Evolutionary conservation across 345 rosid genomes (phyloP), one percentile per base, ranked within the genome.

Genomic region (Lagerstroemia speciosa): DNA sequence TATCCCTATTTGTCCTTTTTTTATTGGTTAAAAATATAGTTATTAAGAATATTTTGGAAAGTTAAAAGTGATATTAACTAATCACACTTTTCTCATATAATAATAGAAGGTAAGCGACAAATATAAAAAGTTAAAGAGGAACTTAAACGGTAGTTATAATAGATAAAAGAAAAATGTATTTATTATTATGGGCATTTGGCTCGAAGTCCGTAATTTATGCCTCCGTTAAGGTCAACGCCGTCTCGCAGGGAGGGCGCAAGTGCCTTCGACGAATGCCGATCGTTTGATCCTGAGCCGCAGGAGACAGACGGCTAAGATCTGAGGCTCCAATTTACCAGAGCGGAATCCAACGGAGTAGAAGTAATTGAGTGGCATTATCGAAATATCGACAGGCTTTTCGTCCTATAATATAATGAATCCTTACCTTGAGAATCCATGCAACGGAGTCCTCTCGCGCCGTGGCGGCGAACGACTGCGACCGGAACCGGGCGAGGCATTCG

Each of bases 351-450:
- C 60, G 20, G 55, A 27, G 63, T 58, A 33, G 10, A 58, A 11
- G 34, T 32, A 26, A 14, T 5, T 36, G 46, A 62, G 73, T 71
- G 78, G 79, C 72, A 73, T n/a, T 69, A 67, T 75, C 52, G 75
- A 50, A 75, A 73, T 43, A 73, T 53, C 43, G n/a, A 10, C 8
- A 31, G 70, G 62, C 26, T 31, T 37, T 57, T 58, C 66, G 69
- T 31, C 29, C 20, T 24, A 0, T 26, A 0, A 5, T 38, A 4
- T 10, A 10, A 38, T 24, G 68, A 53, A 24, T 15, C 34, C 69
- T 37, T 72, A 82, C 99, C 95, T 89, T 88, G 84, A 91, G 91
- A 79, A 94, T 94, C 99, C 99, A 94, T 80, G 93, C 81, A 83
- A 94, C 96, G 27, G 97, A 83, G 15, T 88, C 82, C 78, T 88